Base-by-base conservation (phyloP, 495 filamentous ascomycete species). In the Penicillium pulvis region DNA sequence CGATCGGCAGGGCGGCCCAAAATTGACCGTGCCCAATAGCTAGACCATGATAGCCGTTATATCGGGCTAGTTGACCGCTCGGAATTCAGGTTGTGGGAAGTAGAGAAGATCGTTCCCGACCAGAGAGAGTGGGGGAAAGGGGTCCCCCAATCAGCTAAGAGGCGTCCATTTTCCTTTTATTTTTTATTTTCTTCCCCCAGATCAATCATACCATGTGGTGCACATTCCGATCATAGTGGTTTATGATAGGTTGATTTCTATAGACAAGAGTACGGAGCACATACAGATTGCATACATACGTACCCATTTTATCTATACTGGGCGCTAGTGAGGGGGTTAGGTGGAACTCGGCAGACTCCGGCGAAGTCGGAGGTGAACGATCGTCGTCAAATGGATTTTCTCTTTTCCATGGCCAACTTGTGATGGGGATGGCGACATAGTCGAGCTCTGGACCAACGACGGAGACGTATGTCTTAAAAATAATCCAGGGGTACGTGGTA, bases 281-380 rank as follows among this genome's bases (percentile, higher is more conserved):
- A 7, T 28, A 7, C 28, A 28, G 28, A 28, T 28, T 28, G 6
- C 4, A 28, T 28, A 28, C 4, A 28, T 28, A 28, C 6, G 28
- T 28, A 28, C 28, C 28, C 28, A 28, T 28, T 28, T 28, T 7
- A 7, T 28, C 4, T 28, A 7, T 28, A 28, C 28, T 28, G 28
- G 4, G 28, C 4, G 28, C 28, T 28, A 4, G 28, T 7, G 28
- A 28, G 28, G 6, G 28, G 28, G 28, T 1, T 24, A 43, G 2
- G 56, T 60, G 53, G 62, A 42, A 51, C 58, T 61, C 55, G 62
- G 62, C 30, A 61, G 31, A 41, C 50, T 58, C 62, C 62, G 58
- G 46, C 42, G 58, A 23, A 23, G 2, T 36, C 33, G 45, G 42
- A 43, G 20, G 44, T 26, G 12, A 28, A 30, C 26, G 26, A 28